Conservation (phyloP, 1,284 basidiomycete species). For the Trichosporon ovoides region DNA sequence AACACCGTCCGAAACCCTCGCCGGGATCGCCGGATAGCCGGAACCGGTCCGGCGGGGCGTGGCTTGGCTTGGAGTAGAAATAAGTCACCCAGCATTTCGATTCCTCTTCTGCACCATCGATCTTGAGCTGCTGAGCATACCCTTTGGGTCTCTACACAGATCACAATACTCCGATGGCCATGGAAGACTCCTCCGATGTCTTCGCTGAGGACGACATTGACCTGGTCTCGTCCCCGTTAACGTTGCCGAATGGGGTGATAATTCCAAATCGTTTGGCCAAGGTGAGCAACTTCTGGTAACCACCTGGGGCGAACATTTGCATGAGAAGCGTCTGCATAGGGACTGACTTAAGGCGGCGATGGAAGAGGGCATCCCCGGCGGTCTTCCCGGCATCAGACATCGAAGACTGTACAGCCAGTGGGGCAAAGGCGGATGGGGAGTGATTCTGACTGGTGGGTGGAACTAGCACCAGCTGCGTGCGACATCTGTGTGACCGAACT, state of each 20-base stretch:
- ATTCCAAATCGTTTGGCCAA: constrained; percentile 54
- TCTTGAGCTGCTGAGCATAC: too few species aligned
- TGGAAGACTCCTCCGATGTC: constrained; percentile 2
- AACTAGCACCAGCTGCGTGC: not conserved
- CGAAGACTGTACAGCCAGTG: constrained; percentile 67
- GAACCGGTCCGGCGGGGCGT: too few species aligned
- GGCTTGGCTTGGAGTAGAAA: too few species aligned
- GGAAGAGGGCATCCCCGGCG: constrained; percentile 77
- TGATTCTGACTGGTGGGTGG: constrained; percentile 67
- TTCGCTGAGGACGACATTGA: constrained; percentile 22
- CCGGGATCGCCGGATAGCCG: too few species aligned
- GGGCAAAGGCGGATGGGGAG: constrained; percentile 75
- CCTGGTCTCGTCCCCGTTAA: constrained; percentile 51
- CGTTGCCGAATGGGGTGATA: constrained; percentile 56
- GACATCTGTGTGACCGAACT: not conserved
- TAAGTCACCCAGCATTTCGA: too few species aligned
- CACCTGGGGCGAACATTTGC: constrained; percentile 2
- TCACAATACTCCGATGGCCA: too few species aligned
- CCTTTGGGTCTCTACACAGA: not conserved
- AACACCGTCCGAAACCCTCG: too few species aligned
- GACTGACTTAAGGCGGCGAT: constrained; percentile 60
- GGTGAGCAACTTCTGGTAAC: constrained; percentile 33
- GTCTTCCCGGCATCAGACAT: constrained; percentile 64
- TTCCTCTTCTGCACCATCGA: too few species aligned
- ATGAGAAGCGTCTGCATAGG: too few species aligned